Evolutionary conservation across 2,329 filamentous ascomycete species (phyloP).

Genomic region (Pyricularia sp.): DNA sequence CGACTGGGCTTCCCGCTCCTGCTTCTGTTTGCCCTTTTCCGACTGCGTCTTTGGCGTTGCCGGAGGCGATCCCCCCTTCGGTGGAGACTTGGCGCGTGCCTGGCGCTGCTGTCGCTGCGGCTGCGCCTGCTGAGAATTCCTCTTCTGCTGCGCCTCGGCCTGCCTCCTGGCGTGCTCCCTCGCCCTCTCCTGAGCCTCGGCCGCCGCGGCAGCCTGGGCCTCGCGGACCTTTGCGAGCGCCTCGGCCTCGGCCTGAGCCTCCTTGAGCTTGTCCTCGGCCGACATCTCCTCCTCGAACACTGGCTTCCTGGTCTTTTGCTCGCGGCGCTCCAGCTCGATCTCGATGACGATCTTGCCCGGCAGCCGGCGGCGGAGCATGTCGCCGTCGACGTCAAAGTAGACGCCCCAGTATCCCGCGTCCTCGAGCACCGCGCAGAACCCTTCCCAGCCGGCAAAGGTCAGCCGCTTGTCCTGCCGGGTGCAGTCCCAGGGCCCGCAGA

Average conservation of each 20-base stretch:
- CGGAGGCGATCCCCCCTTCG: neutral
- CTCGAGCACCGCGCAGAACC: conserved; percentile 31
- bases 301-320: conserved; percentile 19
- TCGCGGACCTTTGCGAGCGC: neutral
- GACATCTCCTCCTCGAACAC: neutral
- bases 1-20: neutral
- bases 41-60: neutral
- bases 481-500: conserved; percentile 37
- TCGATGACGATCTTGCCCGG: conserved; percentile 38
- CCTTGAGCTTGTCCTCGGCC: neutral
- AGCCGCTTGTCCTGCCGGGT: conserved; percentile 37
- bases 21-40: neutral
- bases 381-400: conserved; percentile 33
- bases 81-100: neutral
- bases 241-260: neutral
- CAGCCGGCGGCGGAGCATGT: conserved; percentile 30
- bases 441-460: conserved; percentile 35
- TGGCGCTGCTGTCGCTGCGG: neutral
- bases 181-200: neutral
- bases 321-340: conserved; percentile 38
- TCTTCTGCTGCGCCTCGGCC: neutral
- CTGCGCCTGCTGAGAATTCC: neutral
- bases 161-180: neutral
- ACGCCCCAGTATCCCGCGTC: conserved; percentile 31
- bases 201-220: neutral